Percentiles rank a stretch among this genome's conserved stretches.
Evolutionary conservation across 306 rosid genomes (phyloP).

Genomic region (Pyrus betulifolia): DNA sequence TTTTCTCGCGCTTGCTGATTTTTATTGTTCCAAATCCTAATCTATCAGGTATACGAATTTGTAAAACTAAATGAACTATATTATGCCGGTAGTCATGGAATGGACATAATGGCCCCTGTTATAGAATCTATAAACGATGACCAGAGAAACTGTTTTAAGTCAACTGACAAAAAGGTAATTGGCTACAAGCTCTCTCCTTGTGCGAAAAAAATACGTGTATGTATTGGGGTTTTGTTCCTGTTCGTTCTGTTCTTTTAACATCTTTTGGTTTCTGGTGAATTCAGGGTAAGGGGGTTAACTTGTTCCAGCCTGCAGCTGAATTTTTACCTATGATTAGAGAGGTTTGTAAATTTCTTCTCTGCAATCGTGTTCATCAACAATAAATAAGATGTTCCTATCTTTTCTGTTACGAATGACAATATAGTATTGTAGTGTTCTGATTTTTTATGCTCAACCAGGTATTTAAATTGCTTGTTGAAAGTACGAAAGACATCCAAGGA

Average conservation of each 20-base stretch:
- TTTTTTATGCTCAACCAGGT: slow-evolving; percentile 49
- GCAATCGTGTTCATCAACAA: neutral
- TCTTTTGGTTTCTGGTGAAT: slow-evolving; percentile 3
- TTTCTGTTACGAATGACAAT: slow-evolving; percentile 1
- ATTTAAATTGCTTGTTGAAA: slow-evolving; percentile 44
- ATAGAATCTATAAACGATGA: slow-evolving; percentile 44
- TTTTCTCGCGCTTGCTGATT: slow-evolving; percentile 6
- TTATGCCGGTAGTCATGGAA: slow-evolving; percentile 99
- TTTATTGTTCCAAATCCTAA: slow-evolving; percentile 1
- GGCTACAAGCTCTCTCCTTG: neutral
- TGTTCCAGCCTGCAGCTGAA: slow-evolving; percentile 91
- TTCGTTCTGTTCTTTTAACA: neutral
- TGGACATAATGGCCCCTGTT: slow-evolving; percentile 89
- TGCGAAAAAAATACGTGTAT: neutral
- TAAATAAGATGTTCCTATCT: neutral
- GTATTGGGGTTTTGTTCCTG: neutral
- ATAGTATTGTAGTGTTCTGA: neutral
- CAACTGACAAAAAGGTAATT: slow-evolving; percentile 54
- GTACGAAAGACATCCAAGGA: slow-evolving; percentile 61
- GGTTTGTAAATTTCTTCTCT: slow-evolving; percentile 32
- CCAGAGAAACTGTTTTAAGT: slow-evolving; percentile 36
- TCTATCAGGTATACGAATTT: slow-evolving; percentile 73
- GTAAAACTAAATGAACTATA: slow-evolving; percentile 75
- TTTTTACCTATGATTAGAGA: slow-evolving; percentile 69
- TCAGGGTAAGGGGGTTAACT: slow-evolving; percentile 73